phyloP scores from a whole-genome alignment of 371 early-diverging fungal species.

The Lichtheimia corymbifera region DNA sequence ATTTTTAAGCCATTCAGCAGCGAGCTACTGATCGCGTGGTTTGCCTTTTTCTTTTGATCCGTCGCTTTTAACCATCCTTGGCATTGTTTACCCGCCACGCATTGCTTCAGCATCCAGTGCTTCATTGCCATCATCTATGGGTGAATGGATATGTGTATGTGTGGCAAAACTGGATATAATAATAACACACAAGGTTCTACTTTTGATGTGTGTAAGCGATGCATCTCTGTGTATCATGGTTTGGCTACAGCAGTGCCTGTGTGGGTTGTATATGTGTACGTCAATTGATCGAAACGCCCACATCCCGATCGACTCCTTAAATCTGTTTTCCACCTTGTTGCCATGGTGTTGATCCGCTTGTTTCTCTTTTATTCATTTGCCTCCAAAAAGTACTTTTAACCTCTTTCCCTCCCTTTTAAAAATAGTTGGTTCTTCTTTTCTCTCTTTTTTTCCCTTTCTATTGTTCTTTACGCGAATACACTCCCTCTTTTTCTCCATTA shows the following conservation, averaged over 20 bases:
- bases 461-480: background rate
- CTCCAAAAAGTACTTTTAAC: background rate
- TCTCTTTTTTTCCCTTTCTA: background rate
- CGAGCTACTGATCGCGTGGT: constrained; percentile 11
- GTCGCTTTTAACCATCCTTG: background rate
- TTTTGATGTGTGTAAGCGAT: too few species aligned
- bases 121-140: background rate
- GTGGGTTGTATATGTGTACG: background rate
- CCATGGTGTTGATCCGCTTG: too few species aligned
- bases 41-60: constrained; percentile 11
- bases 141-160: background rate
- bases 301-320: constrained; percentile 10
- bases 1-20: constrained; percentile 8
- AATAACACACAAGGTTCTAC: too few species aligned
- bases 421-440: too few species aligned
- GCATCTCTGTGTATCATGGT: too few species aligned
- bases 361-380: background rate
- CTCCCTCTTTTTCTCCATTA: too few species aligned
- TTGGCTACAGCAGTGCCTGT: too few species aligned
- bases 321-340: constrained; percentile 5
- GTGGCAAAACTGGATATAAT: too few species aligned
- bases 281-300: constrained; percentile 8
- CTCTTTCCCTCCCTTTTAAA: constrained; percentile 1
- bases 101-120: background rate
- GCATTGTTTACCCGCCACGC: background rate